Conservation (phyloP, 331 rosid species). For the Phaseolus coccineus region DNA sequence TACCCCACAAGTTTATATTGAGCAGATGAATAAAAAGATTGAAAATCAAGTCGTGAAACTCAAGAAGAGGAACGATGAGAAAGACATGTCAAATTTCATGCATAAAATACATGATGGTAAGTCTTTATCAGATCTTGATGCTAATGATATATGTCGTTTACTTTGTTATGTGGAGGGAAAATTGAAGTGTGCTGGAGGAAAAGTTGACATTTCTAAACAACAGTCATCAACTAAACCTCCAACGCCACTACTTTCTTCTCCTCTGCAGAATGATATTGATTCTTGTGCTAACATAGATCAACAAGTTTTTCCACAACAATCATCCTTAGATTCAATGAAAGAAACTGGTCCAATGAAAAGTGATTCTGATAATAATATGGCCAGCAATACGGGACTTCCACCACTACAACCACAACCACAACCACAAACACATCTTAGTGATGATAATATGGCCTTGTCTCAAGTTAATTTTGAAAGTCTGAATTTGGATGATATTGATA, state of each 20-base stretch:
- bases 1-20: conserved; percentile 42
- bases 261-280: neutral
- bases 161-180: conserved; percentile 3
- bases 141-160: conserved; percentile 1
- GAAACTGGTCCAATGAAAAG: neutral
- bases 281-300: neutral
- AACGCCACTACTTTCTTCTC: neutral
- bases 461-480: too few species aligned
- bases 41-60: conserved; percentile 33
- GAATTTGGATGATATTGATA: neutral
- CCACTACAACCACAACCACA: neutral
- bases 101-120: conserved; percentile 30
- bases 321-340: neutral
- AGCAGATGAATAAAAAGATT: conserved; percentile 1
- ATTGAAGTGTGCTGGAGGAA: neutral
- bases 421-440: neutral
- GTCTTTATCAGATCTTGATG: conserved; percentile 15
- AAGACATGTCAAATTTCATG: conserved; percentile 44
- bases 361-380: neutral
- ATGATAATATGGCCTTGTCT: neutral
- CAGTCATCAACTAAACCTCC: neutral
- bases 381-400: neutral
- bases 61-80: conserved; percentile 37
- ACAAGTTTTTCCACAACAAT: neutral
- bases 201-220: neutral